Conservation (phyloP, 2,329 filamentous ascomycete species). For the Microdochium nivale region DNA sequence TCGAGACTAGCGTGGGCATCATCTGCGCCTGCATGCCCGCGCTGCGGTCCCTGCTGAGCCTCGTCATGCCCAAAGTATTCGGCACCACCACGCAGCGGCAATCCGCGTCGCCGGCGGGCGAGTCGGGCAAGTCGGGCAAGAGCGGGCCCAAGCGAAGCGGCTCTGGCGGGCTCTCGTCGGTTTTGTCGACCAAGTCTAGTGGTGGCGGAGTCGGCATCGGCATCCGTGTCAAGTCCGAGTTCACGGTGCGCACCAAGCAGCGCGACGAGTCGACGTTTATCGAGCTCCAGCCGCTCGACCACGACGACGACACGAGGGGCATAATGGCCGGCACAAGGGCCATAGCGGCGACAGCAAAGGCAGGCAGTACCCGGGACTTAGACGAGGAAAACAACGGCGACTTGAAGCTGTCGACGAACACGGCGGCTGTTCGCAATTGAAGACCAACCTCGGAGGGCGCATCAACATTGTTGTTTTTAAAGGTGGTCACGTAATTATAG, state of each 20-base stretch:
- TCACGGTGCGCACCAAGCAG: slow-evolving; percentile 14
- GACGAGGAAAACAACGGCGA: no score
- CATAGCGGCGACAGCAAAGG: no score
- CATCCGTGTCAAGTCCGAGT: slow-evolving; percentile 22
- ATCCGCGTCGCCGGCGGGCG: no score
- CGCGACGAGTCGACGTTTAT: slow-evolving; percentile 5
- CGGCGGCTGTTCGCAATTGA: no score
- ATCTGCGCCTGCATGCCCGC: slow-evolving; percentile 24
- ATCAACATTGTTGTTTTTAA: no score
- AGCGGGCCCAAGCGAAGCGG: no score
- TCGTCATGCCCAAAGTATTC: slow-evolving; percentile 17
- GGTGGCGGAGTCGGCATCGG: slow-evolving; percentile 9
- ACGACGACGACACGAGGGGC: background rate
- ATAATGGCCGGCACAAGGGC: background rate
- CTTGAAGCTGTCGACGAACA: no score
- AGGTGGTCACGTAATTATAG: no score
- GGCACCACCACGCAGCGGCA: no score
- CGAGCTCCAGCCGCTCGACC: slow-evolving; percentile 1
- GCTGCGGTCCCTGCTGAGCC: slow-evolving; percentile 18
- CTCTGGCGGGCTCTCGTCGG: background rate
- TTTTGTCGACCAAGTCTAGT: background rate
- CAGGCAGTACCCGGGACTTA: no score
- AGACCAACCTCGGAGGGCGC: no score
- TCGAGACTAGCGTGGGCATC: slow-evolving; percentile 22
- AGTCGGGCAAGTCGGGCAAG: no score